Base-by-base conservation (phyloP, 129 eudicot genomes). In the Pseudognaphalium luteoalbum region DNA sequence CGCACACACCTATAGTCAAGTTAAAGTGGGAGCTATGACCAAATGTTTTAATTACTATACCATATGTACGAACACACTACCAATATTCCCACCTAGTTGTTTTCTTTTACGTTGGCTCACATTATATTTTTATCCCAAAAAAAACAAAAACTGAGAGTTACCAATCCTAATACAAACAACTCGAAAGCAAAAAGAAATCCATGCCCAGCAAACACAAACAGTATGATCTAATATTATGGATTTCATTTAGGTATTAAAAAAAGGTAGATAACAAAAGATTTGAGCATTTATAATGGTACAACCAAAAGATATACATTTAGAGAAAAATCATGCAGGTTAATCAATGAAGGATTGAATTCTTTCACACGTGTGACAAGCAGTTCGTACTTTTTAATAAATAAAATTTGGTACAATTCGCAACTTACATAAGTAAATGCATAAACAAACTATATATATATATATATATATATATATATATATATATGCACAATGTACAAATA, bases 21-120 rank as follows among this genome's bases (percentile, higher is more conserved):
- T 35, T 70, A 73, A 73, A 73, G 77, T 37, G 47, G 68, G 69
- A 73, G 69, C 68, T 73, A 59, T 73, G 69, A 39, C 68, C 77
- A 59, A 39, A 41, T 41, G 12, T 41, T 41, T 41, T 41, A 9
- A 41, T 41, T 35, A 9, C 4, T 14, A 9, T 9, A 10, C 4
- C 47, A 9, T 9, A 10, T 9, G 47, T 41, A 9, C 14, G 47
- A 41, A 0, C 47, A 41, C 47, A 41, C 47, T 9, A 41, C 47
- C 47, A 41, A 41, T 41, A 41, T 10, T 10, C 47, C 14, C 14
- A 41, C 47, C 47, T 41, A 41, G 9, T 41, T 41, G 47, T 41
- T 10, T 41, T 41, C 14, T 41, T 41, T 41, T 41, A 41, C 10
- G 47, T 41, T 41, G 28, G 28, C 28, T 25, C 28, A 25, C 28